Base-by-base conservation (phyloP, 2,329 filamentous ascomycete genomes). In the Clonostachys byssicola region DNA sequence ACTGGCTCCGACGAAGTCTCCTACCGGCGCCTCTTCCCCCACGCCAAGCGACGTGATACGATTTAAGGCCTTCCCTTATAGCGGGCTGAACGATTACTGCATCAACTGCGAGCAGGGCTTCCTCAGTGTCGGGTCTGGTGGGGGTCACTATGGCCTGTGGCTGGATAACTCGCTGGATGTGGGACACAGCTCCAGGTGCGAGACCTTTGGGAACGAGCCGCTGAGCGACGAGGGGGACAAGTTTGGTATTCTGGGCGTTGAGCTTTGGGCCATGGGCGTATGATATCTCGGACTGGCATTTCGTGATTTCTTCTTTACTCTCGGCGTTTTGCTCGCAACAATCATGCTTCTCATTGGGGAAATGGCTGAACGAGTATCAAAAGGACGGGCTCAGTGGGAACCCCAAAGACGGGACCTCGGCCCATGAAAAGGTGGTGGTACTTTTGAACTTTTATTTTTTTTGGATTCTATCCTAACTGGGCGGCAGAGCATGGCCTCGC, bases 41-140 rank as follows among this genome's bases (percentile, higher is more conserved):
- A 78, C 75, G 23, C 82, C 83, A 5, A 80, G 83, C 5, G 88
- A 92, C 51, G 78, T 83, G 23, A 89, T 97, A 55, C 84, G 94
- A 17, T 99, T 99, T 78, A 96, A 96, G 68, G 92, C 92, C 0
- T 99, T 97, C 59, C 92, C 92, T 0, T 97, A 96, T 61, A 95
- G 88, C 48, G 94, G 94, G 6, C 81, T 95, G 39, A 97, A 99
- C 64, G 94, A 97, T 66, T 99, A 95, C 64, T 90, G 92, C 73
- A 94, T 97, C 55, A 88, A 95, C 59, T 97, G 92, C 67, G 91
- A 97, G 68, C 75, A 82, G 4, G 81, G 85, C 20, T 97, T 88
- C 63, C 67, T 99, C 13, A 94, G 88, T 59, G 78, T 97, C 17
- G 94, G 94, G 12, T 92, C 90, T 47, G 89, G 77, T 40, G 91